Conservation (phyloP, 2,329 filamentous ascomycete genomes). For the Lachnum nothofagi region DNA sequence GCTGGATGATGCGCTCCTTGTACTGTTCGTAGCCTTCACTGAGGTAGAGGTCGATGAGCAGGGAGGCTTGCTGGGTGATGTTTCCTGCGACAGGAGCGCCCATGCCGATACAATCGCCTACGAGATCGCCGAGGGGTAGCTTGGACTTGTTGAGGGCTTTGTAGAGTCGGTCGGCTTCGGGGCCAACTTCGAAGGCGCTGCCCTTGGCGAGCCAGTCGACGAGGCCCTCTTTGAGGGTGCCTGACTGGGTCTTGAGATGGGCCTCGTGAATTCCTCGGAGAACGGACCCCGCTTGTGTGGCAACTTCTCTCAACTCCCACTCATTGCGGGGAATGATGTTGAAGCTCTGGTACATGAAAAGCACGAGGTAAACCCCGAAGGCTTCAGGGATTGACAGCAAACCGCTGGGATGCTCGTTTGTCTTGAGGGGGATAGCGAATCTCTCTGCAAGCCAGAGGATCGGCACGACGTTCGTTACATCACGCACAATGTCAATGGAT, state of each 20-base stretch:
- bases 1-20: constrained; percentile 46
- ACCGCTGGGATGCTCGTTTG: constrained; percentile 53
- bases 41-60: constrained; percentile 50
- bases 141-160: constrained; percentile 43
- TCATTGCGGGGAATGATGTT: constrained; percentile 46
- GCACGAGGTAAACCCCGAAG: constrained; percentile 41
- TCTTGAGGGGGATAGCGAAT: constrained; percentile 56
- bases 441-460: constrained; percentile 47
- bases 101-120: constrained; percentile 46
- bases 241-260: constrained; percentile 42
- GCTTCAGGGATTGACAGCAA: constrained; percentile 42
- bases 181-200: constrained; percentile 44
- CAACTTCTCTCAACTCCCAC: constrained; percentile 44
- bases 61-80: constrained; percentile 48
- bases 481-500: constrained; percentile 47
- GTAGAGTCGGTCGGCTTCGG: constrained; percentile 48
- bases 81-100: constrained; percentile 46
- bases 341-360: constrained; percentile 49
- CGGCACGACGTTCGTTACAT: constrained; percentile 56
- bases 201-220: constrained; percentile 45
- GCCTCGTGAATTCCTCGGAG: constrained; percentile 39
- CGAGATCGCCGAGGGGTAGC: constrained; percentile 43
- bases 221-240: constrained; percentile 37
- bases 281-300: constrained; percentile 36
- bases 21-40: constrained; percentile 45